Conservation (phyloP, 1,284 basidiomycete species). For the Peniophora sp. region DNA sequence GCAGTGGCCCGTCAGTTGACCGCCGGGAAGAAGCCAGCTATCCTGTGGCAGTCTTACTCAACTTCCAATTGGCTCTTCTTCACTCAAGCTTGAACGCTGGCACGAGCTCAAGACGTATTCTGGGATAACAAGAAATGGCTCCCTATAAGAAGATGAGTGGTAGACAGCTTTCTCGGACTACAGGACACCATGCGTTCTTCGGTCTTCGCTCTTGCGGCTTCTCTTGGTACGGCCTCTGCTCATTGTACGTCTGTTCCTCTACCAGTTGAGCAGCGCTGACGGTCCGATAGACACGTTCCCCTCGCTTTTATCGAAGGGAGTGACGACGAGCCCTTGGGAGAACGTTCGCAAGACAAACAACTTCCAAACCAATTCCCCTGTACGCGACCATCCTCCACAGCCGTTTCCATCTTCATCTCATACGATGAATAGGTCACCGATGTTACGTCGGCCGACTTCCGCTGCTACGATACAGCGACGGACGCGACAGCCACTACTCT, state of each 20-base stretch:
- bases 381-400: constrained; percentile 6
- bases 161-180: too few relatives aligned
- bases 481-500: constrained; percentile 21
- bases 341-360: constrained; percentile 38
- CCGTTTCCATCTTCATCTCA: neutral
- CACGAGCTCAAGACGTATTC: too few relatives aligned
- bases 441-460: constrained; percentile 23
- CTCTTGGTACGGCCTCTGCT: neutral
- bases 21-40: too few relatives aligned
- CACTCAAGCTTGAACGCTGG: too few relatives aligned
- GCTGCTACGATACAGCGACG: constrained; percentile 31
- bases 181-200: too few relatives aligned
- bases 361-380: constrained; percentile 31
- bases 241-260: neutral
- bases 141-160: too few relatives aligned
- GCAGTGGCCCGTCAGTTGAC: too few relatives aligned
- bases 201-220: neutral
- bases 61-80: too few relatives aligned
- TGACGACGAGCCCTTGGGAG: constrained; percentile 27
- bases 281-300: constrained; percentile 32
- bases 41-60: too few relatives aligned
- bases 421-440: constrained; percentile 18
- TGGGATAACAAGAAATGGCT: too few relatives aligned
- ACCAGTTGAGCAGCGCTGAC: neutral
- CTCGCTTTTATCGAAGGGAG: constrained; percentile 29